Conservation (phyloP, 1,284 basidiomycete species). For the Tetrapyrgos nigripes region DNA sequence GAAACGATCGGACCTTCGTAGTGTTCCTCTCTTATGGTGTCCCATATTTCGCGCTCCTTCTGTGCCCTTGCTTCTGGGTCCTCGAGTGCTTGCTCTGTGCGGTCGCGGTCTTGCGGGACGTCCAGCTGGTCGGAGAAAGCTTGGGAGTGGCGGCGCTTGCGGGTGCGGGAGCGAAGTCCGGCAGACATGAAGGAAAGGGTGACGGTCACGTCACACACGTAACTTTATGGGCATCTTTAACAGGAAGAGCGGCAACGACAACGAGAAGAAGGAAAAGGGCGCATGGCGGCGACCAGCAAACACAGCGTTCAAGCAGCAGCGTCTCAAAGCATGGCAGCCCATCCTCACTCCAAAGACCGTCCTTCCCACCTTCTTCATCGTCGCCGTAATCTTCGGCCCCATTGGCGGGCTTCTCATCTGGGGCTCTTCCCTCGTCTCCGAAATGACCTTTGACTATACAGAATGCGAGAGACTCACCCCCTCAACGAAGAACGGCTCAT, state of each 20-base stretch:
- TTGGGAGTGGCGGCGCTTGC: constrained; percentile 57
- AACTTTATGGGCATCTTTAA: constrained; percentile 66
- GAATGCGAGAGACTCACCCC: constrained; percentile 79
- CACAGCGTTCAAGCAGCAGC: constrained; percentile 99
- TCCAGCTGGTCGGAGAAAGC: constrained; percentile 43
- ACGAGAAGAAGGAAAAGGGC: constrained; percentile 83
- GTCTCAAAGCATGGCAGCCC: constrained; percentile 99
- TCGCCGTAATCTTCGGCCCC: constrained; percentile 94
- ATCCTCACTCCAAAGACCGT: constrained; percentile 98
- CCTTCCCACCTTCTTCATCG: constrained; percentile 93
- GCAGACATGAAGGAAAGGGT: background rate
- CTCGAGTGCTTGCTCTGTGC: constrained; percentile 18
- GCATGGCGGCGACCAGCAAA: constrained; percentile 91
- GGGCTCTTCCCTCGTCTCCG: constrained; percentile 84
- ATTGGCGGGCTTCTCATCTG: constrained; percentile 95
- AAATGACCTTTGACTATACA: constrained; percentile 97
- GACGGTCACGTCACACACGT: constrained; percentile 8
- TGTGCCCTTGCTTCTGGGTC: constrained; percentile 24
- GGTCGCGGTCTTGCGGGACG: constrained; percentile 18
- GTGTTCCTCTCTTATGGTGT: constrained; percentile 79
- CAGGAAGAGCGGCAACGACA: constrained; percentile 49
- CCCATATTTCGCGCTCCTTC: constrained; percentile 75
- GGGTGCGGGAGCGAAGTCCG: constrained; percentile 42
- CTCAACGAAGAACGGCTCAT: constrained; percentile 43
- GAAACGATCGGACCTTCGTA: constrained; percentile 63